Percentiles rank a stretch among this genome's conserved stretches.
These are phyloP conservation scores for Mycosphaerella sp. DNA, from an alignment of 2,329 filamentous ascomycete species.

Conservation along the genomic window DNA sequence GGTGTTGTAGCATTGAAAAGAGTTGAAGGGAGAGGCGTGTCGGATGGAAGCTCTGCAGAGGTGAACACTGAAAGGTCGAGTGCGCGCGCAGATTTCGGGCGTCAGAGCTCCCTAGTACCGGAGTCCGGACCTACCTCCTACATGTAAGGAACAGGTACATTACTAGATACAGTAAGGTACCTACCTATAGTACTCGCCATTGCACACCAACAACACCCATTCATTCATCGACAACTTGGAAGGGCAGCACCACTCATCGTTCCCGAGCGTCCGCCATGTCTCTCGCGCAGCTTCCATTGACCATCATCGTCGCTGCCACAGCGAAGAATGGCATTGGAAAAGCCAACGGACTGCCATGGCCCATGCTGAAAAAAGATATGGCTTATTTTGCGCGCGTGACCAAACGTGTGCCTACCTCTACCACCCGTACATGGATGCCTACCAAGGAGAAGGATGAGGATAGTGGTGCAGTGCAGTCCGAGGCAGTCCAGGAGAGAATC, in stretches of 20 bases:
- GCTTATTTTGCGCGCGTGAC: slow-evolving; percentile 90
- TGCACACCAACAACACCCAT: background rate
- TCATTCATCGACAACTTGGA: background rate
- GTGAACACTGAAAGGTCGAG: background rate
- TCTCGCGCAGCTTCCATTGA: slow-evolving; percentile 46
- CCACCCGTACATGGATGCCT: no score
- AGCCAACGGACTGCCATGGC: slow-evolving; percentile 77
- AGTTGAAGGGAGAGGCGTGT: background rate
- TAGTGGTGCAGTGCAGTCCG: slow-evolving; percentile 24
- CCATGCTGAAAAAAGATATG: slow-evolving; percentile 83
- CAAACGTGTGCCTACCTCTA: slow-evolving; percentile 53
- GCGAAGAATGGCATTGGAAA: slow-evolving; percentile 79
- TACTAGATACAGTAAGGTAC: background rate
- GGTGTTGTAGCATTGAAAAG: slow-evolving; percentile 19
- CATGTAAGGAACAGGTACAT: no score
- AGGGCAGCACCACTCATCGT: background rate
- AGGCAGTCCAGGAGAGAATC: slow-evolving; percentile 19
- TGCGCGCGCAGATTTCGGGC: background rate
- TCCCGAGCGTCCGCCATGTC: slow-evolving; percentile 28
- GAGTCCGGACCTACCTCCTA: no score
- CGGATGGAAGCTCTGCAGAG: background rate
- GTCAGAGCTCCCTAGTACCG: background rate
- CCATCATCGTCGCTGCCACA: slow-evolving; percentile 93
- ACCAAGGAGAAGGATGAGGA: slow-evolving; percentile 34
- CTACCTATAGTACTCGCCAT: background rate